Evolutionary conservation across 2,329 filamentous ascomycete genomes (phyloP).

Genomic region (Colletotrichum gloeosporioides): DNA sequence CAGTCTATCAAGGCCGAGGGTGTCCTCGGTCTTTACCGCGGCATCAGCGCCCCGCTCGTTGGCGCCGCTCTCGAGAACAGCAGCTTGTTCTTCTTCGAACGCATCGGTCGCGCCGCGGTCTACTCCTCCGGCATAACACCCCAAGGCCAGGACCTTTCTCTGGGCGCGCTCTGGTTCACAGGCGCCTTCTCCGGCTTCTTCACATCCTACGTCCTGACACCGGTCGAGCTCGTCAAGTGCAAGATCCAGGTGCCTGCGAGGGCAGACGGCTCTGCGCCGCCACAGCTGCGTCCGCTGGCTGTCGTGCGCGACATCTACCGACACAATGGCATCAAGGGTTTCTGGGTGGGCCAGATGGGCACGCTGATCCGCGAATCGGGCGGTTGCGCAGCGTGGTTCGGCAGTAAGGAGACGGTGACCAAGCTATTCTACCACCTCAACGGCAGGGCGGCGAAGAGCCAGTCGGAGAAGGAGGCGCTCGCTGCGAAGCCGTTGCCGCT

Average conservation of each 20-base stretch:
- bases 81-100: constrained; percentile 91
- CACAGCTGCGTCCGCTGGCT: constrained; percentile 66
- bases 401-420: constrained; percentile 82
- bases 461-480: constrained; percentile 44
- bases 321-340: constrained; percentile 81
- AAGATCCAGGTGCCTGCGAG: constrained; percentile 84
- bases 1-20: constrained; percentile 84
- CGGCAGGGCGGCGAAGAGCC: constrained; percentile 43
- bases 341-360: constrained; percentile 94
- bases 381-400: constrained; percentile 94
- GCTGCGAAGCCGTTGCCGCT: constrained; percentile 68
- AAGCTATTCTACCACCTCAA: constrained; percentile 70
- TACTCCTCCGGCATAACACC: constrained; percentile 57
- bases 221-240: constrained; percentile 97
- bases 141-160: constrained; percentile 67
- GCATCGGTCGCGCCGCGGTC: constrained; percentile 71
- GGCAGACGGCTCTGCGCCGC: constrained; percentile 45
- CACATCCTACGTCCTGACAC: constrained; percentile 89
- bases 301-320: constrained; percentile 83
- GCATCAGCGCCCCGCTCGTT: constrained; percentile 88
- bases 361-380: constrained; percentile 94
- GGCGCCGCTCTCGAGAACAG: constrained; percentile 93
- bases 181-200: constrained; percentile 88
- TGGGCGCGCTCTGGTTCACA: constrained; percentile 77
- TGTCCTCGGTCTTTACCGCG: constrained; percentile 83